Conservation (phyloP, 805 yeast species). For the Maudiozyma pseudohumilis region DNA sequence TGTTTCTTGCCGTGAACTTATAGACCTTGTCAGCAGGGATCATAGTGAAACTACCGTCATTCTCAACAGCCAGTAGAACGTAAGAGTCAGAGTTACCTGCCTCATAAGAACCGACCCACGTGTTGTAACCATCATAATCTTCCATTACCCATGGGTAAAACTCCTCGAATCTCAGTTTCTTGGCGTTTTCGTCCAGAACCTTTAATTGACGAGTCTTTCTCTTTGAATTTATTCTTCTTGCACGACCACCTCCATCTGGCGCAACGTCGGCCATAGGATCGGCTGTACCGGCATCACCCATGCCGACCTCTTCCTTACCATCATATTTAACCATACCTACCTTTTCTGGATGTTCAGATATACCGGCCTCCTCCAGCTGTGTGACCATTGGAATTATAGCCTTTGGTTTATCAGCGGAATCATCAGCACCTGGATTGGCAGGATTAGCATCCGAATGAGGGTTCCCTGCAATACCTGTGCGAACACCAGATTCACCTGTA, state of each 20-base stretch:
- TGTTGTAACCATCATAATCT: conserved; percentile 88
- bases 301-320: conserved; percentile 32
- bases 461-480: too few species aligned
- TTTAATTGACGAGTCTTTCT: conserved; percentile 79
- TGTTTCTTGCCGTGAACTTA: conserved; percentile 85
- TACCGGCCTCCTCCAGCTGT: conserved; percentile 32
- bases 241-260: conserved; percentile 84
- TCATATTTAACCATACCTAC: conserved; percentile 35
- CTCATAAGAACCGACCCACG: conserved; percentile 93
- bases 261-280: conserved; percentile 59
- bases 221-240: conserved; percentile 47
- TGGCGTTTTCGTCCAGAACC: conserved; percentile 70
- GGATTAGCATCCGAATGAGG: too few species aligned
- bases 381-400: conserved; percentile 14
- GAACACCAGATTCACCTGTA: too few species aligned
- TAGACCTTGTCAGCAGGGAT: conserved; percentile 93
- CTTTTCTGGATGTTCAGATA: conserved; percentile 29
- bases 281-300: conserved; percentile 30
- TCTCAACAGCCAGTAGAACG: conserved; percentile 75
- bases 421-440: not conserved
- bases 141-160: conserved; percentile 97
- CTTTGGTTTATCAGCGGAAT: conserved; percentile 2
- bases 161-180: conserved; percentile 86
- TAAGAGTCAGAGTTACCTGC: conserved; percentile 80
- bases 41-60: conserved; percentile 75